phyloP scores from a whole-genome alignment of 805 yeast species.

The Saturnispora silvae region DNA sequence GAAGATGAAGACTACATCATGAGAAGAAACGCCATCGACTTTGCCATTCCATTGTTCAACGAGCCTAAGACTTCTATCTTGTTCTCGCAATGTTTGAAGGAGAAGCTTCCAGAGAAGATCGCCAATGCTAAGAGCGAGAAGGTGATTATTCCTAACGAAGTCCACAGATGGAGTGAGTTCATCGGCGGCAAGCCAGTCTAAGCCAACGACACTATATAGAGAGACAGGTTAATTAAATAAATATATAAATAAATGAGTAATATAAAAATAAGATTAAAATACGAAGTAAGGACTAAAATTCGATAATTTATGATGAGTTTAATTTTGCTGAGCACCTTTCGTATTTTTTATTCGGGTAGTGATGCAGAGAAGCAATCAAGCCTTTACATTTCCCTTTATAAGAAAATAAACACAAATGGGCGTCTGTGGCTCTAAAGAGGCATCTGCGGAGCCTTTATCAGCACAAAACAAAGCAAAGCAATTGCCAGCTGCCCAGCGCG shows the following conservation, averaged over 20 bases:
- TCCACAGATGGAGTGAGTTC: conserved; percentile 92
- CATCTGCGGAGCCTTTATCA: not conserved
- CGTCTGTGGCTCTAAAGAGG: conserved; percentile 14
- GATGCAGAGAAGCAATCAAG: not conserved
- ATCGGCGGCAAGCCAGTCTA: conserved; percentile 86
- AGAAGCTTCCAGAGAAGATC: conserved; percentile 49
- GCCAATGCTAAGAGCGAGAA: conserved; percentile 31
- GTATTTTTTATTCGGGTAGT: not conserved
- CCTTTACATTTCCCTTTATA: not conserved
- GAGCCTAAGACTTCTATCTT: conserved; percentile 89
- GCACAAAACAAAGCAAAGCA: not conserved
- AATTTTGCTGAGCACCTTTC: not conserved
- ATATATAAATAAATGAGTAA: not conserved
- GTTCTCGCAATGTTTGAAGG: conserved; percentile 74
- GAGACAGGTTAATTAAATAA: not conserved
- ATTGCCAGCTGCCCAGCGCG: conserved; percentile 12
- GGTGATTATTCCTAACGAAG: conserved; percentile 71
- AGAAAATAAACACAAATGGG: conserved; percentile 9
- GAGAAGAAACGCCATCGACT: conserved; percentile 99
- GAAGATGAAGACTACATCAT: conserved; percentile 88
- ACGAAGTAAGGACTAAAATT: too few species aligned
- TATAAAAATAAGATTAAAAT: not conserved
- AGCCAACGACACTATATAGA: conserved; percentile 3
- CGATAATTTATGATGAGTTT: too few species aligned
- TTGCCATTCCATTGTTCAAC: conserved; percentile 90